These are phyloP conservation scores for Citrus maxima DNA, from an alignment of 345 rosid species.

Conservation along the genomic window DNA sequence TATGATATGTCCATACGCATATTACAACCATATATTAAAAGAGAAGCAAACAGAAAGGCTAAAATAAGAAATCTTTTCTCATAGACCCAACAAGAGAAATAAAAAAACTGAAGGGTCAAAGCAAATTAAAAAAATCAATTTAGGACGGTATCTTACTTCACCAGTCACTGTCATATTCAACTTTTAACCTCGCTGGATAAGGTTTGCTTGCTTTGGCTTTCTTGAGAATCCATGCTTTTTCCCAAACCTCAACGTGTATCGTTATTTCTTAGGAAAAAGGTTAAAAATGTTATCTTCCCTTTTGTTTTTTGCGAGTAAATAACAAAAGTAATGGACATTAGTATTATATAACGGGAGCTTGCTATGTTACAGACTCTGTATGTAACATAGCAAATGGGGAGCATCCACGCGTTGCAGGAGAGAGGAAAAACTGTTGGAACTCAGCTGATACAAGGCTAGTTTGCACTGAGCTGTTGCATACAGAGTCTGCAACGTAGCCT, in stretches of 20 bases:
- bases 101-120: neutral
- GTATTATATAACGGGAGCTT: too few relatives aligned
- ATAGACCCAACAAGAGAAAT: constrained; percentile 3
- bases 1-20: constrained; percentile 1
- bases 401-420: too few relatives aligned
- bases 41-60: neutral
- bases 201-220: neutral
- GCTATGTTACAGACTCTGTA: too few relatives aligned
- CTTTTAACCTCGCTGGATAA: constrained; percentile 9
- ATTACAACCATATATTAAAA: too few relatives aligned
- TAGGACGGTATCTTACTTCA: neutral
- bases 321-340: neutral
- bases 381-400: too few relatives aligned
- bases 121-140: neutral
- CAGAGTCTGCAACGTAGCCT: too few relatives aligned
- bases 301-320: neutral
- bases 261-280: neutral
- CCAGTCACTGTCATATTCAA: neutral
- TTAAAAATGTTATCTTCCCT: neutral
- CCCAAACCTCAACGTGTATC: neutral
- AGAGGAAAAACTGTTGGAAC: too few relatives aligned
- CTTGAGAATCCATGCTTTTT: neutral
- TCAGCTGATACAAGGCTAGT: too few relatives aligned
- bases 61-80: neutral
- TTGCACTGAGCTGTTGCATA: too few relatives aligned